Evolutionary conservation across 768 basidiomycete species (phyloP).

Genomic region (Russula earlei): DNA sequence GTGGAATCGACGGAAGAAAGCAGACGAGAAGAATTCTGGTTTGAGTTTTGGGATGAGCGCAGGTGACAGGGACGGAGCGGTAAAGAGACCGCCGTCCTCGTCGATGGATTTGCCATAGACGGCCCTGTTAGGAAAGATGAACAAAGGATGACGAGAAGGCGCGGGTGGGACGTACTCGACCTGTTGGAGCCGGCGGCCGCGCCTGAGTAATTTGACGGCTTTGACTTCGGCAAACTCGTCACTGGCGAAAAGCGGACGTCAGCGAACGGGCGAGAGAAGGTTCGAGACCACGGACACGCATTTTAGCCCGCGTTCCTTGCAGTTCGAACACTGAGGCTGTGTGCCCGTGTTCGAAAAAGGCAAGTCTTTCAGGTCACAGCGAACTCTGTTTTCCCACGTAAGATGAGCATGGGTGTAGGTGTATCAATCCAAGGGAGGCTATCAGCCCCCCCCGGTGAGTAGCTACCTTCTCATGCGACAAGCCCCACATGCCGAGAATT

Average conservation of each 20-base stretch:
- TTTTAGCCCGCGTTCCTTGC: slow-evolving; percentile 79
- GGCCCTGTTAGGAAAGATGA: slow-evolving; percentile 37
- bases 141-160: slow-evolving; percentile 5
- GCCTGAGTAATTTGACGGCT: slow-evolving; percentile 74
- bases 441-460: too few relatives aligned
- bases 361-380: slow-evolving; percentile 87
- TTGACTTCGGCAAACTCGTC: slow-evolving; percentile 91
- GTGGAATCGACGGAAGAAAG: slow-evolving; percentile 79
- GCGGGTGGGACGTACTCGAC: slow-evolving; percentile 55
- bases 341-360: slow-evolving; percentile 38
- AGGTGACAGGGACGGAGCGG: slow-evolving; percentile 33
- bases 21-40: slow-evolving; percentile 71
- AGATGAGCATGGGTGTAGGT: neutral
- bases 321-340: slow-evolving; percentile 70
- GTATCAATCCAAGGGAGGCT: neutral
- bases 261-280: neutral
- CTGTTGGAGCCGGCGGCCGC: slow-evolving; percentile 72
- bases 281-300: slow-evolving; percentile 68
- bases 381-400: slow-evolving; percentile 46
- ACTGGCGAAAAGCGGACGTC: slow-evolving; percentile 34
- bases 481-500: slow-evolving; percentile 90
- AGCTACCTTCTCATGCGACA: slow-evolving; percentile 77
- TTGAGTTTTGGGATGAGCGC: slow-evolving; percentile 63
- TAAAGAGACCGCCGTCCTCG: slow-evolving; percentile 30
- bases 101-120: slow-evolving; percentile 65